phyloP scores from a whole-genome alignment of 805 yeast species.

The Barnettozyma botsteinii region DNA sequence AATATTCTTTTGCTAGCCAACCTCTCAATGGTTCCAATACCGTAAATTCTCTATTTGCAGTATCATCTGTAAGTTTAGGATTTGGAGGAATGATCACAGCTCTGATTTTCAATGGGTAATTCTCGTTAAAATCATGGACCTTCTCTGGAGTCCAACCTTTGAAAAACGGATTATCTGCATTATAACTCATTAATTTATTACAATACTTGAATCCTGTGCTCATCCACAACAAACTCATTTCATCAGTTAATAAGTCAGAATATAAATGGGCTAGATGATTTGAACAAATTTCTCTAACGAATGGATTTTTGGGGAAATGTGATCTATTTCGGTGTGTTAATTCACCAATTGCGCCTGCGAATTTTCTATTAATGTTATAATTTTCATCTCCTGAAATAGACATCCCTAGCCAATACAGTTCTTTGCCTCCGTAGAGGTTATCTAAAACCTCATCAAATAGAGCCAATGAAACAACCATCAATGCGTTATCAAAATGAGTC shows the following conservation, averaged over 20 bases:
- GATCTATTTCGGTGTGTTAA: conserved; percentile 11
- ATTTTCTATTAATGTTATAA: conserved; percentile 5
- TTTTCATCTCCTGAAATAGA: conserved; percentile 13
- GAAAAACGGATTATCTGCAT: conserved; percentile 9
- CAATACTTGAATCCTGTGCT: conserved; percentile 52
- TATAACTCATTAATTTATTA: conserved; percentile 19
- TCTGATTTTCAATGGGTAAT: conserved; percentile 33
- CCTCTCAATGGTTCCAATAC: conserved; percentile 22
- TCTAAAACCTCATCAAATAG: conserved; percentile 24
- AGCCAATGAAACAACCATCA: conserved; percentile 26
- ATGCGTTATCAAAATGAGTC: conserved; percentile 19
- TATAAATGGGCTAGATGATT: conserved; percentile 52
- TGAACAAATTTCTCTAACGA: conserved; percentile 39
- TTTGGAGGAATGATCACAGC: conserved; percentile 46
- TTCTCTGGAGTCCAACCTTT: conserved; percentile 10
- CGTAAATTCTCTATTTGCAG: background rate
- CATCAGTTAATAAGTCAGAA: conserved; percentile 17
- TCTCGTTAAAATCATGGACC: conserved; percentile 26
- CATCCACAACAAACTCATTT: conserved; percentile 46
- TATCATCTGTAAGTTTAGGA: conserved; percentile 25
- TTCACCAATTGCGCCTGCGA: conserved; percentile 14
- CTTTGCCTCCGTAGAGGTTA: conserved; percentile 33
- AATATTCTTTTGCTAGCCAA: conserved; percentile 43
- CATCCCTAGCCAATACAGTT: conserved; percentile 31
- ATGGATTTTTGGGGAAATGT: conserved; percentile 5